Conservation (phyloP, 441 rosid species). For the Erodium moschatum region DNA sequence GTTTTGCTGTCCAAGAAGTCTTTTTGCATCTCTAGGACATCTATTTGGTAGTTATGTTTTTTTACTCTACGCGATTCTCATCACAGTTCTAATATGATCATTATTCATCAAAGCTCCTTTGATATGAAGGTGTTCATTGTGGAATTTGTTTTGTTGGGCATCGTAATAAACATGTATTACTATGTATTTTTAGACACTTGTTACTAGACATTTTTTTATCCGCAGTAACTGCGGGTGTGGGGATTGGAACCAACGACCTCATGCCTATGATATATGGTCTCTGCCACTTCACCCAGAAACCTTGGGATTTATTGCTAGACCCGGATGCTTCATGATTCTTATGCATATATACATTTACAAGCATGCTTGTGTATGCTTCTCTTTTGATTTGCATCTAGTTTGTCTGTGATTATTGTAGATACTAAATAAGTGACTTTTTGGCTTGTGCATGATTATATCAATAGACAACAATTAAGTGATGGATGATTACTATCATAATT, state of each 20-base stretch:
- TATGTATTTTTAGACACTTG: too few species aligned
- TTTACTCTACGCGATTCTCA: background rate
- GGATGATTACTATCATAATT: background rate
- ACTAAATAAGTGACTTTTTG: background rate
- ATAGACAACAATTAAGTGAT: too few species aligned
- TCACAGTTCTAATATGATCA: background rate
- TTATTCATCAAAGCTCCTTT: background rate
- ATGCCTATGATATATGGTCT: too few species aligned
- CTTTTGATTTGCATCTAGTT: background rate
- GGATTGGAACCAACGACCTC: too few species aligned
- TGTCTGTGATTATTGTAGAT: background rate
- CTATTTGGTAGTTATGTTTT: slow-evolving; percentile 2
- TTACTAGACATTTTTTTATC: too few species aligned
- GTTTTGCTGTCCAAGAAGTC: slow-evolving; percentile 14
- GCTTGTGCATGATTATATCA: too few species aligned
- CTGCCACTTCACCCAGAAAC: too few species aligned
- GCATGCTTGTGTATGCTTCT: background rate
- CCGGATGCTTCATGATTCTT: too few species aligned
- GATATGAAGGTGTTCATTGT: background rate
- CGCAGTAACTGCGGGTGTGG: too few species aligned
- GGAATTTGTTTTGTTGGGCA: background rate
- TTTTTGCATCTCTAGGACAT: slow-evolving; percentile 4
- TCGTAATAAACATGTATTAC: too few species aligned
- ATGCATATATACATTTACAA: too few species aligned
- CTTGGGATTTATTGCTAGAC: too few species aligned